These are phyloP conservation scores for Aphanomyces euteiches DNA, from an alignment of 352 stramenopile genomes.

Conservation along the genomic window DNA sequence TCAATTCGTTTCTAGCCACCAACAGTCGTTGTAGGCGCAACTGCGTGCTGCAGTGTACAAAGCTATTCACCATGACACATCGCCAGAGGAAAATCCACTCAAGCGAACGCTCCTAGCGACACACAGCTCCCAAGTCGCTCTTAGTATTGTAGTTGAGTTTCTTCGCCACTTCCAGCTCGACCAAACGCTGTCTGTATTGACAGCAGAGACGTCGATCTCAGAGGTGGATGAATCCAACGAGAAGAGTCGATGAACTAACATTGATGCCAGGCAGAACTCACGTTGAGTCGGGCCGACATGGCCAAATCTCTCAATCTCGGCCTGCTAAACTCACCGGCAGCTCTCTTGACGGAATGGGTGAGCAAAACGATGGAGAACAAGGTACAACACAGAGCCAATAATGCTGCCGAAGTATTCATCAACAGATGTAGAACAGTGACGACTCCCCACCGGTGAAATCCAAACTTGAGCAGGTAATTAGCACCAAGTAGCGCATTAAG, in stretches of 20 bases:
- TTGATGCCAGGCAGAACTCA: not conserved
- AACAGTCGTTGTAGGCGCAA: constrained; percentile 44
- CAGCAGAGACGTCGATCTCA: constrained; percentile 3
- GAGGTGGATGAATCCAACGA: not conserved
- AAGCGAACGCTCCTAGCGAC: constrained; percentile 5
- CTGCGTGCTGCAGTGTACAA: constrained; percentile 70
- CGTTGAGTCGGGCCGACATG: constrained; percentile 28
- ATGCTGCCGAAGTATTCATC: not conserved
- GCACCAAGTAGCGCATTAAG: no score
- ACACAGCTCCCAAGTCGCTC: constrained; percentile 9
- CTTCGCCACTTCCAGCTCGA: constrained; percentile 20
- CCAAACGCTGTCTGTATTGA: constrained; percentile 20
- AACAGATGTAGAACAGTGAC: no score
- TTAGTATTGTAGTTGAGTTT: constrained; percentile 17
- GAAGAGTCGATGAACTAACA: not conserved
- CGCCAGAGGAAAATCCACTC: constrained; percentile 24
- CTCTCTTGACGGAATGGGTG: constrained; percentile 4
- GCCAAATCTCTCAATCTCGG: constrained; percentile 27
- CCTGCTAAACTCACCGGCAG: not conserved
- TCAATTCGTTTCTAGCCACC: not conserved
- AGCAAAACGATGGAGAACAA: constrained; percentile 13
- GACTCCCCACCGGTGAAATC: no score
- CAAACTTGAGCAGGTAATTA: no score
- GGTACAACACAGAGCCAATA: not conserved
- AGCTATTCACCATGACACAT: constrained; percentile 50